phyloP scores from a whole-genome alignment of 768 basidiomycete species.

The Mycena epipterygia region DNA sequence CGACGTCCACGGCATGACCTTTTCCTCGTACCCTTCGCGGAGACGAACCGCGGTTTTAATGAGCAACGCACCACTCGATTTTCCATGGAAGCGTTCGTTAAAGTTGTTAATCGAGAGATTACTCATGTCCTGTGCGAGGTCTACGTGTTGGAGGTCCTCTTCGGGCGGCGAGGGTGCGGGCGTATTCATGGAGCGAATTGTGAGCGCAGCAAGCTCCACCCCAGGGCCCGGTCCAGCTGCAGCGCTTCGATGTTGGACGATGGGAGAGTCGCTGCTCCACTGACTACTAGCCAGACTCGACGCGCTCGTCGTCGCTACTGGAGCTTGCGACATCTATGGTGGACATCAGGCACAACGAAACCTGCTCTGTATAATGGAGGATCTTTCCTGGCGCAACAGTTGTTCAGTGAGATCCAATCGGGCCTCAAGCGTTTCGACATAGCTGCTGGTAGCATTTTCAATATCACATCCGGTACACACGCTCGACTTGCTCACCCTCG shows the following conservation, averaged over 20 bases:
- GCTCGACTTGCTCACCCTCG: conserved; percentile 40
- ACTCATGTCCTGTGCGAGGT: conserved; percentile 2
- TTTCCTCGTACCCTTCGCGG: conserved; percentile 21
- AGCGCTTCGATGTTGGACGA: conserved; percentile 12
- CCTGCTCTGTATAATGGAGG: too few species aligned
- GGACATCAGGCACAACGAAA: too few species aligned
- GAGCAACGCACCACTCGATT: conserved; percentile 25
- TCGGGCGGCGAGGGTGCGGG: conserved; percentile 24
- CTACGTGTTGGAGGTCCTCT: conserved; percentile 29
- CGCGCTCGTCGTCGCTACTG: too few species aligned
- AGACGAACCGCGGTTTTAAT: conserved; percentile 20
- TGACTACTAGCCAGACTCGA: neutral
- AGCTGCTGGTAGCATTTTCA: conserved; percentile 38
- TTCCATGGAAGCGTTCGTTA: conserved; percentile 10
- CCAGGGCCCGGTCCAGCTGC: conserved; percentile 1
- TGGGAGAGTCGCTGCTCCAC: conserved; percentile 19
- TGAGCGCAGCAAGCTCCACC: conserved; percentile 23
- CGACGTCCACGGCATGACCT: conserved; percentile 19
- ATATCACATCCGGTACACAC: neutral
- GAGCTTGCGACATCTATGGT: too few species aligned
- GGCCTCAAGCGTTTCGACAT: conserved; percentile 56
- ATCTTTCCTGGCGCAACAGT: conserved; percentile 49
- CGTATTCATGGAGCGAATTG: too few species aligned
- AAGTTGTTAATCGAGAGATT: neutral
- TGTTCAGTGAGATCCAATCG: conserved; percentile 59